Percentiles rank a stretch among this genome's conserved stretches.
phyloP scores from a whole-genome alignment of 2,329 filamentous ascomycete genomes.

The Calonectria multiphialidica region DNA sequence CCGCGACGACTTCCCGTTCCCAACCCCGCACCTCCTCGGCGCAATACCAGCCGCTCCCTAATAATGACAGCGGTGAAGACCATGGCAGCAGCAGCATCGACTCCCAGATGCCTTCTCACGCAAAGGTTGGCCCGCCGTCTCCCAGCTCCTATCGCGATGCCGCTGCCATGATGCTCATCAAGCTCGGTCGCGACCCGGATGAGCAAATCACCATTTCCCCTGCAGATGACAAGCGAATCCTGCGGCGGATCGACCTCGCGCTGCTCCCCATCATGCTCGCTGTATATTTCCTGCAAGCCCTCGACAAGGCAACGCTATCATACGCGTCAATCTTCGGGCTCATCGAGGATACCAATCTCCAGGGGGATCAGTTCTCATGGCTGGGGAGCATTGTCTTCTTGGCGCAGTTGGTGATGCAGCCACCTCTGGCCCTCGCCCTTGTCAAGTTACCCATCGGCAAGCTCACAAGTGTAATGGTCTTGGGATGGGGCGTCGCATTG shows the following conservation, averaged over 20 bases:
- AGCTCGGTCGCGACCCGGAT: slow-evolving; percentile 51
- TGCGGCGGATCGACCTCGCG: slow-evolving; percentile 54
- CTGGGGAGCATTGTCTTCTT: slow-evolving; percentile 71
- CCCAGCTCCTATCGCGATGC: slow-evolving; percentile 50
- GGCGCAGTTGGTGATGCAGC: slow-evolving; percentile 70
- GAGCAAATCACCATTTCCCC: slow-evolving; percentile 48
- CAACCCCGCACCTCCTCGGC: slow-evolving; percentile 16
- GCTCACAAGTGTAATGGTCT: slow-evolving; percentile 68
- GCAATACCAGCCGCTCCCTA: slow-evolving; percentile 41
- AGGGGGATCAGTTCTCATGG: slow-evolving; percentile 71
- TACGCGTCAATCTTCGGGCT: slow-evolving; percentile 75
- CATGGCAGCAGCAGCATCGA: slow-evolving; percentile 13
- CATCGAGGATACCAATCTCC: slow-evolving; percentile 67
- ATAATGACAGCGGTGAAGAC: slow-evolving; percentile 32
- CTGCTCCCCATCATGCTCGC: slow-evolving; percentile 63
- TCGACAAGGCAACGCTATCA: slow-evolving; percentile 72
- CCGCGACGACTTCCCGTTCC: slow-evolving; percentile 3
- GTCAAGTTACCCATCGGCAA: slow-evolving; percentile 73
- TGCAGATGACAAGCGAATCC: slow-evolving; percentile 50
- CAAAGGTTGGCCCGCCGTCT: background rate
- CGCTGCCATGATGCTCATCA: slow-evolving; percentile 59
- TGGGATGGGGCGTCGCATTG: slow-evolving; percentile 67
- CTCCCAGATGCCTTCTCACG: slow-evolving; percentile 3
- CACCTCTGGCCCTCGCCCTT: slow-evolving; percentile 66
- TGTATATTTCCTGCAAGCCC: slow-evolving; percentile 73